Base-by-base conservation (phyloP, 352 stramenopile species). In the Bremia lactucae region DNA sequence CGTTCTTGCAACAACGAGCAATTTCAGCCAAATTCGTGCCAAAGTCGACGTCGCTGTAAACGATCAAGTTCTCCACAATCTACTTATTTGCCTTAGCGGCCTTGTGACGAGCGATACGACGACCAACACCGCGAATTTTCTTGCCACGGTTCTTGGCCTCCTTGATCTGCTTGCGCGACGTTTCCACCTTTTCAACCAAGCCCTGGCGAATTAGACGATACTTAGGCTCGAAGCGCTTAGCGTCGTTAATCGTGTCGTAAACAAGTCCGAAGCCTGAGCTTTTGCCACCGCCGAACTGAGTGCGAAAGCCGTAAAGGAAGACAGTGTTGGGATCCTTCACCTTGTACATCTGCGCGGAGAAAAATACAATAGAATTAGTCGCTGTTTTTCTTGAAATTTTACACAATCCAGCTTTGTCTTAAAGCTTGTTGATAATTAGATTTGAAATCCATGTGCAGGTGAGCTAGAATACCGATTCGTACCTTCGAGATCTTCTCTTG, bases 81-180 rank as follows among this genome's bases (percentile, higher is more conserved):
- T 94, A 94, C 79, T 91, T 90, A 74, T 86, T 94, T 66, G 95
- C 94, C 87, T 97, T 97, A 68, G 97, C 97, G 36, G 95, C 95
- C 83, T 98, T 98, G 92, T 99, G 96, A 72, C 96, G 97, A 59
- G 95, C 94, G 68, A 98, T 98, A 71, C 89, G 92, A 49, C 93
- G 90, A 57, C 96, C 96, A 20, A 97, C 96, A 87, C 96, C 96
- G 51, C 95, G 91, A 43, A 97, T 66, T 90, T 99, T 99, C 81
- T 97, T 96, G 58, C 59, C 87, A 51, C 96, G 94, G 81, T 99
- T 99, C 92, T 99, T 99, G 55, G 88, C 82, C 70, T 99, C 96
- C 90, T 99, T 99, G 75, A 99, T 98, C 65, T 97, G 94, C 86
- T 99, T 99, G 58, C 96, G 83, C 47, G 89, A 98, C 49, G 76